phyloP scores from a whole-genome alignment of 495 filamentous ascomycete species.

The Penicillium bovifimosum region DNA sequence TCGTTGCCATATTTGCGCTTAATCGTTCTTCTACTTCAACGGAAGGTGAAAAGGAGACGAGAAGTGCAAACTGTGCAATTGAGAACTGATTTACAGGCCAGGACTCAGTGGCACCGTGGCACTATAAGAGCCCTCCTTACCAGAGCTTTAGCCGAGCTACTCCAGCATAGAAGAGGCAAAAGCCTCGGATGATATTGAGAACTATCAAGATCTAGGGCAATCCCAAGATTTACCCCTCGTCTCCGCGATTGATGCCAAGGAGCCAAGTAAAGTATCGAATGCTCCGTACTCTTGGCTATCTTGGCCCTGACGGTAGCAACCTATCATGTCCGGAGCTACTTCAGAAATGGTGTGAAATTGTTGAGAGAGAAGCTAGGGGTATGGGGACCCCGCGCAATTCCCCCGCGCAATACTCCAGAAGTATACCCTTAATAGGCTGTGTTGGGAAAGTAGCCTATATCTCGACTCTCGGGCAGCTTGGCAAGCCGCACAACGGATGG shows the following conservation, averaged over 20 bases:
- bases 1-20: not conserved
- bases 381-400: not conserved
- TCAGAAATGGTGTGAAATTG: not conserved
- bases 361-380: not conserved
- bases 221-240: not conserved
- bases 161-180: not conserved
- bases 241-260: not conserved
- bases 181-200: not conserved
- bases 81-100: no score
- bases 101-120: no score
- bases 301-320: not conserved
- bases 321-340: not conserved
- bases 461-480: not conserved
- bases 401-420: not conserved
- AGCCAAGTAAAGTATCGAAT: not conserved
- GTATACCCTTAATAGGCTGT: not conserved
- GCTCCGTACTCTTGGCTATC: not conserved
- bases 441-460: not conserved
- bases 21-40: not conserved
- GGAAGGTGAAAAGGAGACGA: not conserved
- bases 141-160: not conserved
- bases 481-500: no score
- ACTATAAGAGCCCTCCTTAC: not conserved
- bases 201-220: not conserved
- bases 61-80: no score